A percentile compares a stretch with the other conserved stretches of the same genome.
These are phyloP conservation scores for Colletotrichum simmondsii DNA, from an alignment of 2,329 filamentous ascomycete genomes.

Conservation along the genomic window DNA sequence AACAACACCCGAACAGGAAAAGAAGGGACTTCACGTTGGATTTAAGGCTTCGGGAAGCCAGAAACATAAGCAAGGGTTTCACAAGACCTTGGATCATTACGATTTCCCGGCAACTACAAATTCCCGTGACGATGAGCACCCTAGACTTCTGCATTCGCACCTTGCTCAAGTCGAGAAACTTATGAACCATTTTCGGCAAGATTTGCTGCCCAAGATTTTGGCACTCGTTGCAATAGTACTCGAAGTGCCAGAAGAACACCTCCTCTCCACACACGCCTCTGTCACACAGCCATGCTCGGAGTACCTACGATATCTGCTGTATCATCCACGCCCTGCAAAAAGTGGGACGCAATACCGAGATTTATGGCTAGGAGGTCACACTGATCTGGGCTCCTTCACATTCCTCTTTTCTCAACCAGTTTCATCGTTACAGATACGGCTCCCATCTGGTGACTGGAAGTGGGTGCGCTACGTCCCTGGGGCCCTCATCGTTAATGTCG, in stretches of 20 bases:
- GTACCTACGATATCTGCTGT: slow-evolving; percentile 2
- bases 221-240: background rate
- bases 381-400: slow-evolving; percentile 62
- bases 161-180: background rate
- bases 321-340: background rate
- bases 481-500: slow-evolving; percentile 56
- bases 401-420: slow-evolving; percentile 65
- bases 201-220: background rate
- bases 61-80: background rate
- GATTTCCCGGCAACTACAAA: background rate
- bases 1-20: background rate
- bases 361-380: slow-evolving; percentile 48
- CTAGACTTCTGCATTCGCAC: background rate
- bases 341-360: background rate
- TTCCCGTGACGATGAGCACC: background rate
- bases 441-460: slow-evolving; percentile 49
- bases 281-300: background rate
- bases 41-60: background rate
- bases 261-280: background rate
- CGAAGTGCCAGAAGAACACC: background rate
- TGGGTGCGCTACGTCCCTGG: slow-evolving; percentile 55
- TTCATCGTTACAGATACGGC: slow-evolving; percentile 60
- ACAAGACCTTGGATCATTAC: background rate
- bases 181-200: background rate
- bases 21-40: background rate